Evolutionary conservation across 768 basidiomycete genomes (phyloP), one percentile per base, ranked within the genome.

Genomic region (Leccinellum albellum): DNA sequence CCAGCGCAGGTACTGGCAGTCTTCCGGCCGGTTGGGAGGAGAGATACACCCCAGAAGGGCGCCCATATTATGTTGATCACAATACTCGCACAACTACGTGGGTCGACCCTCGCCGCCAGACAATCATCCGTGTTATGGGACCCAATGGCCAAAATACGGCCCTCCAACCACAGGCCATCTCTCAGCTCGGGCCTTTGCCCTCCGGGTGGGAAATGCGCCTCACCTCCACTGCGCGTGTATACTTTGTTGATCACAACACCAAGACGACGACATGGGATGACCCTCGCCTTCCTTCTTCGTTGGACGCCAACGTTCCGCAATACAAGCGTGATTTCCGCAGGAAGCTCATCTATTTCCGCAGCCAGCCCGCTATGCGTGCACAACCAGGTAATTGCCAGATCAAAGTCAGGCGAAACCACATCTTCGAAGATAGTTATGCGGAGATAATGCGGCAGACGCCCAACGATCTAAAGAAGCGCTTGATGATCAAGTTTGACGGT

Each of bases 191-290:
- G 3, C 97, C 97, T 28, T 75, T 99, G 21, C 97, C 97, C 4
- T 94, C 91, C 42, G 97, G 97, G 54, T 99, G 97, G 97, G 97
- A 99, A 74, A 99, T 99, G 97, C 92, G 97, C 47, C 88, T 99
- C 52, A 99, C 97, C 6, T 88, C 91, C 4, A 98, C 97, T 1
- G 96, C 97, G 2, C 88, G 97, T 49, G 97, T 99, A 7, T 99
- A 99, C 79, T 99, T 99, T 70, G 97, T 99, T 53, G 97, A 99
- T 73, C 97, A 99, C 78, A 98, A 98, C 76, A 98, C 97, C 54
- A 98, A 98, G 84, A 99, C 97, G 31, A 99, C 97, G 29, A 99
- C 97, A 1, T 99, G 97, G 97, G 97, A 99, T 72, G 97, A 99
- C 71, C 96, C 96, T 20, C 91, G 97, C 52, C 74, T 93, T 64